Percentiles rank a stretch among this genome's conserved stretches.
Evolutionary conservation across 306 rosid genomes (phyloP).

Genomic region (Cajanus cajan): DNA sequence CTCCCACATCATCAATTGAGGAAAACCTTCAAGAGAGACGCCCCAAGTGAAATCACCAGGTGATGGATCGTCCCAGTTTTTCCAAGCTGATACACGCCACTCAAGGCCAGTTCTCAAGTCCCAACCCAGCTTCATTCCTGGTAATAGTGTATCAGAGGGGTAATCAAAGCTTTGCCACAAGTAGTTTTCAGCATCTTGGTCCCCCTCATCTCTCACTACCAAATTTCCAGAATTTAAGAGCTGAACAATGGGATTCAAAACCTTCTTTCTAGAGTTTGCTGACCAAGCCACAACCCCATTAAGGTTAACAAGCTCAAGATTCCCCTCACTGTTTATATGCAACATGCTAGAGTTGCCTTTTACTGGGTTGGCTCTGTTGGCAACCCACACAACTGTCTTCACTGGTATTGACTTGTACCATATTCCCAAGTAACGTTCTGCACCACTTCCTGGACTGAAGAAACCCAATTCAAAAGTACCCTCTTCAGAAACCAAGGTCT

Average conservation of each 20-base stretch:
- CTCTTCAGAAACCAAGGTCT: conserved; percentile 35
- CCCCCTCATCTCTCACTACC: conserved; percentile 40
- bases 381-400: conserved; percentile 59
- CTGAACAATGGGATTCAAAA: conserved; percentile 28
- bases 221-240: conserved; percentile 57
- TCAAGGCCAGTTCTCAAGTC: conserved; percentile 41
- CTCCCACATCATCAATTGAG: conserved; percentile 39
- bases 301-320: conserved; percentile 24
- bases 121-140: conserved; percentile 63
- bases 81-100: conserved; percentile 44
- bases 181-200: conserved; percentile 18
- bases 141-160: conserved; percentile 58
- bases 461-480: conserved; percentile 43
- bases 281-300: conserved; percentile 45
- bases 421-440: conserved; percentile 49
- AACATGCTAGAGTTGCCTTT: conserved; percentile 44
- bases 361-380: conserved; percentile 49
- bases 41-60: conserved; percentile 44
- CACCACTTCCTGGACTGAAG: conserved; percentile 30
- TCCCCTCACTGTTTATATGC: conserved; percentile 28
- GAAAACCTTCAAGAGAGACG: conserved; percentile 29
- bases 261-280: conserved; percentile 2
- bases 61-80: conserved; percentile 49
- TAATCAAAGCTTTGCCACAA: conserved; percentile 71
- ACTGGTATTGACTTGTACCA: conserved; percentile 52